Base-by-base conservation (phyloP, 2,329 filamentous ascomycete species). In the Chaetomiaceae sp. region DNA sequence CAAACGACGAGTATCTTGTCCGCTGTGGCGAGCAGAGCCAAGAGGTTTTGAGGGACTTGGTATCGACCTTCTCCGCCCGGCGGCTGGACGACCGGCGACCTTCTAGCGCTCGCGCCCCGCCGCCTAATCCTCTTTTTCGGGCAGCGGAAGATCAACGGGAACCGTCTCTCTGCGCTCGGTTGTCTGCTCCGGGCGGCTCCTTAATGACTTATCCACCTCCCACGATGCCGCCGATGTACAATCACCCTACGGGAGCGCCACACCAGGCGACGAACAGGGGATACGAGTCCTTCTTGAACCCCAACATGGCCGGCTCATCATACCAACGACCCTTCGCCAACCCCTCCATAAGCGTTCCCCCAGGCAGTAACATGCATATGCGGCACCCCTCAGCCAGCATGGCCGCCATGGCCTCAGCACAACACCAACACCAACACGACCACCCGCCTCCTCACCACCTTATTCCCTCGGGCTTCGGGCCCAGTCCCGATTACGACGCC, bases 401-500 rank as follows among this genome's bases (percentile, higher is more conserved):
- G 33, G 39, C 22, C 1, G 15, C 20, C 6, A 22, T 33, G 22
- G 25, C 8, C 8, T 37, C 51, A 27, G 34, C 45, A 20, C 50
- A 51, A 4, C 48, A 47, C 6, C 25, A 33, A 17, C 39, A 54
- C 19, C n/a, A 51, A 3, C 45, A 47, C 4, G 20, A 33, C 20
- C 44, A 54, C n/a, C n/a, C 27, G 9, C 17, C 53, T 15, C 8
- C 42, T 9, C 50, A 49, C 25, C 38, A 42, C 25, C 19, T 37
- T 4, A 14, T 48, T 6, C 39, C 25, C 14, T 4, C 38, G 3
- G 59, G 59, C 39, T 64, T 68, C 51, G 64, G 56, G 47, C 51
- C 59, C 19, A 61, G 55, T 3, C 57, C 66, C 4, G 76, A 80
- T 55, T 78, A 79, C 59, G 76, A 79, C 47, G 73, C 76, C 3